Evolutionary conservation across 1,284 basidiomycete genomes (phyloP), one percentile per base, ranked within the genome.

Genomic region (Austroboletus olivaceoglutinosus): DNA sequence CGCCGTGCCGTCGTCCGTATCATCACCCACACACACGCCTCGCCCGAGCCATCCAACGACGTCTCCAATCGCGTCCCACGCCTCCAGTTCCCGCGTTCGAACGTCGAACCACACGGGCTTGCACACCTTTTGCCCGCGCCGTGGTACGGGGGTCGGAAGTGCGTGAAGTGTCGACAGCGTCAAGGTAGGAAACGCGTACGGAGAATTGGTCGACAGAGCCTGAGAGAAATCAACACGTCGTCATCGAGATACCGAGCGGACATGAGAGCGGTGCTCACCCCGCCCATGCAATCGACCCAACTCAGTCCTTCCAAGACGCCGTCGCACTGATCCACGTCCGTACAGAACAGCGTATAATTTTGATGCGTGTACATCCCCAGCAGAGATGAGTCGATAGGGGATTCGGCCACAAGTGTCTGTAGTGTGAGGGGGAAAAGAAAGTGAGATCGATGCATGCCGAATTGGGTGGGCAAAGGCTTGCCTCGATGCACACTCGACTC

Each of bases 361-460:
- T 98, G 93, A 57, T 98, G 94, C 4, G 96, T 77, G 68, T 98
- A 99, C 5, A 96, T 73, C 8, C 87, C 86, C 55, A 96, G 89
- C 2, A 97, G 76, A 1, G 90, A 90, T 0, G 91, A 83, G 67
- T 98, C 95, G 40, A 99, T 87, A 0, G 95, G 93, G 0, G 93
- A 88, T 56, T 94, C 89, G 0, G 88, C 82, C 62, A 92, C 92
- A 4, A 97, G 71, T 12, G 65, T 65, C 91, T 93, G 62, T 33
- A 37, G 5, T n/a, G 19, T 2, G 10, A 45, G 15, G 22, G 27
- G n/a, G 4, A 39, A 29, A 47, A 3, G 21, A 29, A 12, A 22
- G n/a, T 43, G 16, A 52, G 46, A 43, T 16, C 2, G 4, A 12
- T 19, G 33, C 13, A 18, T 11, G 9, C 9, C 18, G 4, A 11